These are phyloP conservation scores for Venturia asperata DNA, from an alignment of 2,329 filamentous ascomycete genomes.

Conservation along the genomic window DNA sequence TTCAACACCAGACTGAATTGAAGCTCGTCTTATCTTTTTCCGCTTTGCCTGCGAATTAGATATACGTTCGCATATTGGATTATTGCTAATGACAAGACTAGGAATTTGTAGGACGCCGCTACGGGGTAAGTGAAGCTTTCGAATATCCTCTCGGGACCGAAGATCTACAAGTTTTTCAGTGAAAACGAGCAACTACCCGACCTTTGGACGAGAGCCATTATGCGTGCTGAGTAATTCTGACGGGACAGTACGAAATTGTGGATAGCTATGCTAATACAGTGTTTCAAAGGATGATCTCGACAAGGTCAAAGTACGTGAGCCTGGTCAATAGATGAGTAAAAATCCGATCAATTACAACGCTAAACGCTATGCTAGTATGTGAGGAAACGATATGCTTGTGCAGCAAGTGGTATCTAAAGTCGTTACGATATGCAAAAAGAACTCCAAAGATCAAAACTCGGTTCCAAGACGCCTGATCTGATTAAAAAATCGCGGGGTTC, in stretches of 20 bases:
- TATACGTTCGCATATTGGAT: neutral
- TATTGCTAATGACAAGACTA: neutral
- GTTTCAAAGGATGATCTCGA: neutral
- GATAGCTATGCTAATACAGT: no score
- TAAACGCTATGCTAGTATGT: slow-evolving; percentile 2
- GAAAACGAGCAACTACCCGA: no score
- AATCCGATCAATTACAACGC: neutral
- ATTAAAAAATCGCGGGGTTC: neutral
- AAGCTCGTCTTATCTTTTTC: neutral
- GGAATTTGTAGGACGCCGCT: no score
- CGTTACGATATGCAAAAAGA: neutral
- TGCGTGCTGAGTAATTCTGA: no score
- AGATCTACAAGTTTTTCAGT: no score
- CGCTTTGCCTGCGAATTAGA: neutral
- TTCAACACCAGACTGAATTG: neutral
- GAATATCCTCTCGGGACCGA: no score
- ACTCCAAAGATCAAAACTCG: neutral
- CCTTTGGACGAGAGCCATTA: no score
- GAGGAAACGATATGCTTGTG: neutral
- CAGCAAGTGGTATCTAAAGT: slow-evolving; percentile 5
- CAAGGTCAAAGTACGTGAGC: neutral
- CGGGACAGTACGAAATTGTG: no score
- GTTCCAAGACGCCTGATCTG: neutral
- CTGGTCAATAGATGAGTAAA: neutral
- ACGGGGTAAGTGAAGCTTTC: no score